A percentile compares a stretch with the other conserved stretches of the same genome.
phyloP scores from a whole-genome alignment of 495 filamentous ascomycete species.

The Penicillium bialowiezense region DNA sequence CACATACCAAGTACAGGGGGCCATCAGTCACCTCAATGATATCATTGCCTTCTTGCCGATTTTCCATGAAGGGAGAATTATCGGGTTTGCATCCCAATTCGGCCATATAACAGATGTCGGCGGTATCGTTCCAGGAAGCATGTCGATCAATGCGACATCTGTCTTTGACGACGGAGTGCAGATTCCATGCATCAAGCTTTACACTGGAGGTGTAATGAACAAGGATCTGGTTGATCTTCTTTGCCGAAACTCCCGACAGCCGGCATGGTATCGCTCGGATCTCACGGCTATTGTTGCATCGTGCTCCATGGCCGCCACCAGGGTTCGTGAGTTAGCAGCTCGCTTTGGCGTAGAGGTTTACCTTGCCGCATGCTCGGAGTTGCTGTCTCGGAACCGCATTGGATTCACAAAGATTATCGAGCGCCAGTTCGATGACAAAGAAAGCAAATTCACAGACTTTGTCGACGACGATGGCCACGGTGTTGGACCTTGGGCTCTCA shows the following conservation, averaged over 20 bases:
- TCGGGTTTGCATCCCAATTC: conserved; percentile 51
- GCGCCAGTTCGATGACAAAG: conserved; percentile 39
- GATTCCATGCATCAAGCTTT: conserved; percentile 50
- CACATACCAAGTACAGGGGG: conserved; percentile 47
- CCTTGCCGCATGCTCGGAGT: conserved; percentile 39
- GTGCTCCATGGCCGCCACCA: conserved; percentile 42
- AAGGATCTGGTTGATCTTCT: conserved; percentile 41
- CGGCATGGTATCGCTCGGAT: conserved; percentile 50
- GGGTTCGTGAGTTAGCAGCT: conserved; percentile 42
- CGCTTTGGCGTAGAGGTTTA: conserved; percentile 44
- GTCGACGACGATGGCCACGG: conserved; percentile 53
- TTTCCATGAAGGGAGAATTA: conserved; percentile 37
- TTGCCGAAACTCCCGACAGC: conserved; percentile 47
- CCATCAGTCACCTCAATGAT: conserved; percentile 49
- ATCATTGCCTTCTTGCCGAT: conserved; percentile 48
- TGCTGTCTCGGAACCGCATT: conserved; percentile 42
- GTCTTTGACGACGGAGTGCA: conserved; percentile 53
- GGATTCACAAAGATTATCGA: conserved; percentile 45
- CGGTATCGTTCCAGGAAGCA: conserved; percentile 49
- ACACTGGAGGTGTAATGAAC: conserved; percentile 42
- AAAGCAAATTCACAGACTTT: conserved; percentile 46
- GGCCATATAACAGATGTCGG: conserved; percentile 52
- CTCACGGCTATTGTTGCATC: conserved; percentile 46
- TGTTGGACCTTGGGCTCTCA: conserved; percentile 45
- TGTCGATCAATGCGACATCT: conserved; percentile 50